Percentiles rank a stretch among this genome's conserved stretches.
Evolutionary conservation across 2,329 filamentous ascomycete genomes (phyloP).

Genomic region (Stagonosporopsis cucurbitacearum): DNA sequence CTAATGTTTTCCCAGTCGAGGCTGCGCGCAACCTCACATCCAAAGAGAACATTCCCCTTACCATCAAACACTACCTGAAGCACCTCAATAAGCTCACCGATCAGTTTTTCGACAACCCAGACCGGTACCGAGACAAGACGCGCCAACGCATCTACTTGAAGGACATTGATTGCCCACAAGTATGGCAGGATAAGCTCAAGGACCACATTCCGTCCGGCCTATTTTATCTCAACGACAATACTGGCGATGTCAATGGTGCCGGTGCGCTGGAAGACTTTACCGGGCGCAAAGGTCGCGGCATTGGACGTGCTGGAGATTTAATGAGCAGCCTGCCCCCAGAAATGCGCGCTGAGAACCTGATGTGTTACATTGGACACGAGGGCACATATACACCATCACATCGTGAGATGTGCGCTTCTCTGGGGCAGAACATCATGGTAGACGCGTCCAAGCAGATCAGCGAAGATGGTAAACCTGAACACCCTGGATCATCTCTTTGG

Average conservation of each 20-base stretch:
- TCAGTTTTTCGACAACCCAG: conserved; percentile 72
- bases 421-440: conserved; percentile 99
- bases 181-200: conserved; percentile 83
- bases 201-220: conserved; percentile 80
- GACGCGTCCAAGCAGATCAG: conserved; percentile 73
- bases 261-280: conserved; percentile 60
- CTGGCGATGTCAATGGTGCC: conserved; percentile 63
- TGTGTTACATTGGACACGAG: conserved; percentile 98
- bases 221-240: conserved; percentile 88
- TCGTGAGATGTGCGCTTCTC: conserved; percentile 94
- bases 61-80: conserved; percentile 86
- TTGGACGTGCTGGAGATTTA: conserved; percentile 81
- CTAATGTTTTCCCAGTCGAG: conserved; percentile 66
- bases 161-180: conserved; percentile 90
- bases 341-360: conserved; percentile 94
- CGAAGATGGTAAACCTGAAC: conserved; percentile 72
- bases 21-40: conserved; percentile 80
- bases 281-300: conserved; percentile 59
- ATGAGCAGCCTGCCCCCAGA: conserved; percentile 89
- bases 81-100: conserved; percentile 84
- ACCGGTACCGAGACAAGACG: conserved; percentile 78
- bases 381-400: conserved; percentile 96
- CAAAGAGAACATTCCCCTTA: conserved; percentile 79
- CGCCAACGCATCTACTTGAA: conserved; percentile 92
- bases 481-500: conserved; percentile 90